Evolutionary conservation across 164 flowering plant genomes (phyloP), one percentile per base, ranked within the genome.

Genomic region (Berberis vulgaris): DNA sequence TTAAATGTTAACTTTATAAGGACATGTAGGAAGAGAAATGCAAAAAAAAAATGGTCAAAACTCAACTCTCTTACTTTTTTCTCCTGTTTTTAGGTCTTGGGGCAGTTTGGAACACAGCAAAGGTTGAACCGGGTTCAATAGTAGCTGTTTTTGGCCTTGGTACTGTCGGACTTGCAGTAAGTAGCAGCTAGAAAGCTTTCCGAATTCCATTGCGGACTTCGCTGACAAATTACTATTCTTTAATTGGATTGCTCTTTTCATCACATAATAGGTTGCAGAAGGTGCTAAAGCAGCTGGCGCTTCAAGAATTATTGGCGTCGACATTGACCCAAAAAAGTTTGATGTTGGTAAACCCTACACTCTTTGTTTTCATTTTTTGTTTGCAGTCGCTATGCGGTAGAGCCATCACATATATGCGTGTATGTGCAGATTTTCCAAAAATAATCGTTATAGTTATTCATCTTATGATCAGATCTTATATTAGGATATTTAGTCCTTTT

Each of bases 71-170:
- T 26, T 26, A 26, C 26, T 26, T 26, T 26, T 26, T 26, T 26
- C 26, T 26, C 26, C 26, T 66, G 53, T 39, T 52, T 71, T 57
- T 75, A 91, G 99, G 99, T 65, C 94, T 95, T 73, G 99, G 99
- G 75, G 99, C 99, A 57, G 99, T 89, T 70, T 95, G 99, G 99
- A 95, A 91, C 80, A 91, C 99, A 12, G 99, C 99, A 68, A 95
- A 95, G 79, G 99, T 95, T 12, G 99, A 95, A 69, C 66, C 94
- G 61, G 97, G 97, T 69, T 91, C 99, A 5, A 89, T 63, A 69
- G 97, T 95, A 75, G 99, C 99, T 68, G 54, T 95, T 67, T 95
- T 95, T 84, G 99, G 99, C 62, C 97, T 95, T 71, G 99, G 99
- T 47, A 91, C 97, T 67, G 91, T 95, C 68, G 99, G 99, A 61